Evolutionary conservation across 345 rosid genomes (phyloP), one percentile per base, ranked within the genome.

Genomic region (Linum usitatissimum): DNA sequence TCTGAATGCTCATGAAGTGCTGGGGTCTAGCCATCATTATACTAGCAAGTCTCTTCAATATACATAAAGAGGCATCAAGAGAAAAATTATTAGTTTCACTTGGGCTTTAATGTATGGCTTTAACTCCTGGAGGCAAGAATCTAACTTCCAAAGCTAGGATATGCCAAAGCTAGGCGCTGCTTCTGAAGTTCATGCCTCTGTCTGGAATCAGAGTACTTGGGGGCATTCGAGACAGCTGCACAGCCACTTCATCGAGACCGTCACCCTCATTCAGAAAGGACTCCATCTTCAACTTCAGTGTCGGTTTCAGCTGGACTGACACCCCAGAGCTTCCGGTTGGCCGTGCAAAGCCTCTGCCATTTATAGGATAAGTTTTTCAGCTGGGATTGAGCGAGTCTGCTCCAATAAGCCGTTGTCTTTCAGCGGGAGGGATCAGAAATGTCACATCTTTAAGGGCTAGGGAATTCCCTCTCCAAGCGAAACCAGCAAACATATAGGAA

Each of bases 351-450:
- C 66, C 74, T 68, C 58, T 42, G 77, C 60, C 72, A 62, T 49
- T 67, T 79, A 61, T 58, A 38, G 6, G 75, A 65, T 38, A 76
- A 18, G 15, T 58, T 36, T 48, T 60, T 71, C 48, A 77, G 65
- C 68, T 64, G 78, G 4, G 78, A 74, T 36, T 66, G 81, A 57
- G 64, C 70, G 65, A 72, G 61, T 76, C 86, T 71, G 61, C 56
- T 62, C 73, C 76, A 79, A 30, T 74, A 72, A 6, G 69, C 76
- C 88, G 80, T 83, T 34, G 30, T 40, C 31, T 39, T 67, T 69
- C 59, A 62, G 60, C 23, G 40, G 30, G 49, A 42, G 49, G 49
- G 49, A 42, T 42, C 49, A 42, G 15, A 42, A 42, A 31, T 3
- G 36, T 31, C 36, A 6, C 36, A 31, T 31, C 36, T 31, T 31